A percentile compares a stretch with the other conserved stretches of the same genome.
Conservation (phyloP, 225 moss, liverwort and hornwort genomes). For the Pleurozium schreberi region DNA sequence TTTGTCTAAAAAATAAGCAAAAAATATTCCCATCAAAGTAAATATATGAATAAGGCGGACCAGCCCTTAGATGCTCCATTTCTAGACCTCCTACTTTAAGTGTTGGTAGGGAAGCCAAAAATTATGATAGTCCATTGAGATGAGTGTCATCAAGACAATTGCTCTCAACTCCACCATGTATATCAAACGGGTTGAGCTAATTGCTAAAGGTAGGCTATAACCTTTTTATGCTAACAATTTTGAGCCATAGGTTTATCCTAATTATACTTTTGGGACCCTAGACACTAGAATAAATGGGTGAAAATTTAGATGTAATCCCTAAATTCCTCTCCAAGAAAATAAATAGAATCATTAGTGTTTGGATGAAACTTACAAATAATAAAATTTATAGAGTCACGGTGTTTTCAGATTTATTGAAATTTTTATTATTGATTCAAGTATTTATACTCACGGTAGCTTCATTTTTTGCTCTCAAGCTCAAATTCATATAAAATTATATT, state of each 20-base stretch:
- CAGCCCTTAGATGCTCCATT: too few relatives aligned
- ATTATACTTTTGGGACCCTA: rapidly evolving
- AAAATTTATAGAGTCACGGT: too few relatives aligned
- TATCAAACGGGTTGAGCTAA: background rate
- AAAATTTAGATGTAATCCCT: background rate
- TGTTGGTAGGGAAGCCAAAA: background rate
- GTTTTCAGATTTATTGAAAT: too few relatives aligned
- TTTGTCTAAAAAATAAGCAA: too few relatives aligned
- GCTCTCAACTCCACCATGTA: rapidly evolving
- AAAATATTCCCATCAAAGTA: too few relatives aligned
- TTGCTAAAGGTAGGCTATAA: background rate
- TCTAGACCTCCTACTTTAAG: too few relatives aligned
- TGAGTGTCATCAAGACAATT: background rate
- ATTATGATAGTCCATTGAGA: background rate
- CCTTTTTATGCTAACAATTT: rapidly evolving
- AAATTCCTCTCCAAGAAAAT: background rate
- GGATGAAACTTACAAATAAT: too few relatives aligned
- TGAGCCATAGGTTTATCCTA: rapidly evolving
- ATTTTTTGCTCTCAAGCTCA: rapidly evolving
- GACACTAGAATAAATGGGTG: background rate
- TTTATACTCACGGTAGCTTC: rapidly evolving
- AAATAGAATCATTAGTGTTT: background rate
- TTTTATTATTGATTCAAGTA: background rate
- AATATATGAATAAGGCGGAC: too few relatives aligned
- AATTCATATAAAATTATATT: background rate